Percentiles rank a stretch among this genome's conserved stretches.
Conservation (phyloP, 345 rosid species). For the Salix viminalis region DNA sequence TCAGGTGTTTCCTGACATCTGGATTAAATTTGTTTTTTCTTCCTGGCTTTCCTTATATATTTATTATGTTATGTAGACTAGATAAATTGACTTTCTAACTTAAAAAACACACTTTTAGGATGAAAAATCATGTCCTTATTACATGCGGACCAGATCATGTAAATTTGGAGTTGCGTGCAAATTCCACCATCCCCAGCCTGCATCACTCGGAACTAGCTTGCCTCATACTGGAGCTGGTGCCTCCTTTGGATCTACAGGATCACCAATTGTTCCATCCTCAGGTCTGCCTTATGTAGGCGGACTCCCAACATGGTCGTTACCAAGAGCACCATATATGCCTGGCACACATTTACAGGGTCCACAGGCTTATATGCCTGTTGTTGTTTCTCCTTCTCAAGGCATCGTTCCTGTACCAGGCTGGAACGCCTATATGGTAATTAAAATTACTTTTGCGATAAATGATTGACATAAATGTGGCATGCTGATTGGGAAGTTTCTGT, state of each 20-base stretch:
- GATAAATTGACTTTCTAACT: background rate
- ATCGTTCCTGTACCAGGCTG: conserved; percentile 55
- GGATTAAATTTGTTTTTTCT: background rate
- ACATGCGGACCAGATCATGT: conserved; percentile 72
- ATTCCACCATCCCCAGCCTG: conserved; percentile 82
- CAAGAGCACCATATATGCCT: conserved; percentile 48
- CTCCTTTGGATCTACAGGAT: conserved; percentile 35
- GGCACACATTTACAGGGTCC: conserved; percentile 44
- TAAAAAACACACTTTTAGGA: conserved; percentile 35
- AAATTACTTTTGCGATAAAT: background rate
- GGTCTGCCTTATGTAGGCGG: conserved; percentile 57
- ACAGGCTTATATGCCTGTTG: conserved; percentile 51
- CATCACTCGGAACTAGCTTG: conserved; percentile 29
- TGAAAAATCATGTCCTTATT: conserved; percentile 73
- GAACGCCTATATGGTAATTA: conserved; percentile 64
- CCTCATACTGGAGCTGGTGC: conserved; percentile 38
- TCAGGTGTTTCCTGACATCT: conserved; percentile 36
- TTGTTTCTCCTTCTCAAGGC: conserved; percentile 58
- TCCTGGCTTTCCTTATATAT: background rate
- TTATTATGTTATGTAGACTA: background rate
- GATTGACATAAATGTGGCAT: background rate
- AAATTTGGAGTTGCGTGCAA: conserved; percentile 76
- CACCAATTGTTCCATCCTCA: conserved; percentile 43
- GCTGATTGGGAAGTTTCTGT: background rate
- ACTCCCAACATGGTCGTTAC: conserved; percentile 48